A percentile compares a stretch with the other conserved stretches of the same genome.
Conservation (phyloP, 2,329 filamentous ascomycete species). For the Apiospora phragmitis region DNA sequence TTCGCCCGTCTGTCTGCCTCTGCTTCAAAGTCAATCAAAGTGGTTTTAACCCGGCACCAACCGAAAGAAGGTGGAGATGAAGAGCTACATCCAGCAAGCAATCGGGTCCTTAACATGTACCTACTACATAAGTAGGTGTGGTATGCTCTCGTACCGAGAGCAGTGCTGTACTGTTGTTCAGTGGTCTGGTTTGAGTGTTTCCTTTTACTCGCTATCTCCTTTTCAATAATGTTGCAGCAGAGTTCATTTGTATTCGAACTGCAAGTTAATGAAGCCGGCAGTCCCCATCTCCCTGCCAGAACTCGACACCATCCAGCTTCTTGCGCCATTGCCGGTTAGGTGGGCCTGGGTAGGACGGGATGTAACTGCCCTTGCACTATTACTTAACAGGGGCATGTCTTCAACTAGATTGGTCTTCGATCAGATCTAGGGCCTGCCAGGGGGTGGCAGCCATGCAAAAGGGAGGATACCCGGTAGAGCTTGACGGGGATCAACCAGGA, state of each 20-base stretch:
- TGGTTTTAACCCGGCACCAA: background rate
- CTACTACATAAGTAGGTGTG: background rate
- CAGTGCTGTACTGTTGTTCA: background rate
- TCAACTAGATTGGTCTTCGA: background rate
- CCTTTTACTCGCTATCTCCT: too few relatives aligned
- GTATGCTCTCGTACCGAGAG: background rate
- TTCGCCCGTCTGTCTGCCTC: background rate
- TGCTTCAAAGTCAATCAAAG: background rate
- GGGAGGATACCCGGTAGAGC: background rate
- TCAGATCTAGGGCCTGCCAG: background rate
- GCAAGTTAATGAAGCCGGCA: background rate
- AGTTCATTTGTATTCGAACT: background rate
- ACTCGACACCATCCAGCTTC: background rate
- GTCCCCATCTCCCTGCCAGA: background rate
- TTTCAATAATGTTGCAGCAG: background rate
- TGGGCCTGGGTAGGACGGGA: background rate
- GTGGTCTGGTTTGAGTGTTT: background rate
- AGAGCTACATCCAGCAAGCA: background rate
- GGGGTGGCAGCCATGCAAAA: background rate
- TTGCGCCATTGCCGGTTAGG: background rate
- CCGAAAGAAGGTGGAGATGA: background rate
- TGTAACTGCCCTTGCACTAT: background rate
- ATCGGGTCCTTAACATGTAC: background rate
- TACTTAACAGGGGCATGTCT: background rate
- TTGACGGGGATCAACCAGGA: background rate